Conservation (phyloP, 352 stramenopile genomes). For the Phytopythium boreale region DNA sequence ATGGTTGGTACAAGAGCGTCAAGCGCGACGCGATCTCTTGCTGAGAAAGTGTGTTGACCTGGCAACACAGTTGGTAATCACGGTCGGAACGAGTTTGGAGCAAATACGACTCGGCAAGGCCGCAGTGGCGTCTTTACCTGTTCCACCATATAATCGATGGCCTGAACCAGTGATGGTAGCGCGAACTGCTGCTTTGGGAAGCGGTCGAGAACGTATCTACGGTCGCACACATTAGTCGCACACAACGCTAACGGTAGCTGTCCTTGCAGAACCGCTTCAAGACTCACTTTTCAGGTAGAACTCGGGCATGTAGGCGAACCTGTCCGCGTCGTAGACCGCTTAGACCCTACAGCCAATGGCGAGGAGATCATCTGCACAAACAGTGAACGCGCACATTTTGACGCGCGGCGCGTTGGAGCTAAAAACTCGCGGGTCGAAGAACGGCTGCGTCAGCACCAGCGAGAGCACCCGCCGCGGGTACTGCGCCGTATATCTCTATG, state of each 20-base stretch:
- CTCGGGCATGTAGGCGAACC: slow-evolving; percentile 61
- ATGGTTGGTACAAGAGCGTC: slow-evolving; percentile 53
- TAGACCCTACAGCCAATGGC: background rate
- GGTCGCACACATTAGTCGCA: background rate
- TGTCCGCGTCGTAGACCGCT: slow-evolving; percentile 10
- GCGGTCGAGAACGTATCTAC: slow-evolving; percentile 50
- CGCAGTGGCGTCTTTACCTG: slow-evolving; percentile 26
- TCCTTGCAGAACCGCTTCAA: no score
- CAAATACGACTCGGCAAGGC: background rate
- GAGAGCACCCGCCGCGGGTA: slow-evolving; percentile 62
- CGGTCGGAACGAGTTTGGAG: background rate
- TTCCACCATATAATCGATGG: slow-evolving; percentile 66
- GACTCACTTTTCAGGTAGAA: slow-evolving; percentile 72
- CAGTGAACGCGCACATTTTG: slow-evolving; percentile 44
- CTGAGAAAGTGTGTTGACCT: slow-evolving; percentile 58
- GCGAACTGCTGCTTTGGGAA: slow-evolving; percentile 35
- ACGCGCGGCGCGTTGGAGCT: slow-evolving; percentile 41
- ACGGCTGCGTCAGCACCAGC: slow-evolving; percentile 62
- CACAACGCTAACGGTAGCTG: no score
- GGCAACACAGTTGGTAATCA: background rate
- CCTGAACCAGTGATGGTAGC: slow-evolving; percentile 25
- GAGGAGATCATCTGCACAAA: background rate
- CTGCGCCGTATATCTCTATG: slow-evolving; percentile 47
- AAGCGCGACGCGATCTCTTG: slow-evolving; percentile 62
- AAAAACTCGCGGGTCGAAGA: slow-evolving; percentile 49